phyloP scores from a whole-genome alignment of 371 early-diverging fungal genomes.

The Spiromyces aspiralis region DNA sequence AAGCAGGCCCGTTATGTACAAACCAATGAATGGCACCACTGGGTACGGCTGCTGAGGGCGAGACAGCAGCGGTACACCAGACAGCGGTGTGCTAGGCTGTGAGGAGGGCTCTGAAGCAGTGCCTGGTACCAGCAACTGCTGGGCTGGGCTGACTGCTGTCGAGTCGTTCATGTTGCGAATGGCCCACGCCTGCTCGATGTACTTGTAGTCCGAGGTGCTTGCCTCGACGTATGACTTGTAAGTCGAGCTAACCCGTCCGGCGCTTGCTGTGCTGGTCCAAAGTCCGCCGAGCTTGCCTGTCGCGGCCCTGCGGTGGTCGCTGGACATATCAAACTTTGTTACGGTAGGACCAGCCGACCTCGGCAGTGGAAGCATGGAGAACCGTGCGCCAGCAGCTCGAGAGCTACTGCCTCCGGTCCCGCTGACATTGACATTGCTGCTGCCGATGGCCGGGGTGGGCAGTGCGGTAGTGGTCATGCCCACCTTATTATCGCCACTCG shows the following conservation, averaged over 20 bases:
- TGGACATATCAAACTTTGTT: background rate
- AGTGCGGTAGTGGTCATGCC: background rate
- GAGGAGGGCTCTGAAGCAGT: no score
- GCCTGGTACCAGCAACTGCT: no score
- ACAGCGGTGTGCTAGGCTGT: no score
- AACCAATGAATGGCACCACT: conserved; percentile 25
- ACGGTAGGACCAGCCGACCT: background rate
- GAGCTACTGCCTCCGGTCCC: no score
- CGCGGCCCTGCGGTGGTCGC: background rate
- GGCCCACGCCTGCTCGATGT: background rate
- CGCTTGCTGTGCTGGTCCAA: background rate
- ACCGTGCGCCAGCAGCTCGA: no score
- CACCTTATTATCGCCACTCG: background rate
- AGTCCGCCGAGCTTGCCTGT: background rate
- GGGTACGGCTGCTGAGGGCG: conserved; percentile 25
- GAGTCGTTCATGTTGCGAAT: no score
- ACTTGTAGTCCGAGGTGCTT: no score
- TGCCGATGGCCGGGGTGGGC: background rate
- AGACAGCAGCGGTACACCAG: no score
- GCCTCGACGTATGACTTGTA: no score
- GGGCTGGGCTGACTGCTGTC: no score
- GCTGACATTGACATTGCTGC: no score
- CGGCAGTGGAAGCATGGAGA: background rate
- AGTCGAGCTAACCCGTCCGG: no score
- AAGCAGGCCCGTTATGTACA: conserved; percentile 28